Base-by-base conservation (phyloP, 176 grass and related monocot species). In the Olyra latifolia region DNA sequence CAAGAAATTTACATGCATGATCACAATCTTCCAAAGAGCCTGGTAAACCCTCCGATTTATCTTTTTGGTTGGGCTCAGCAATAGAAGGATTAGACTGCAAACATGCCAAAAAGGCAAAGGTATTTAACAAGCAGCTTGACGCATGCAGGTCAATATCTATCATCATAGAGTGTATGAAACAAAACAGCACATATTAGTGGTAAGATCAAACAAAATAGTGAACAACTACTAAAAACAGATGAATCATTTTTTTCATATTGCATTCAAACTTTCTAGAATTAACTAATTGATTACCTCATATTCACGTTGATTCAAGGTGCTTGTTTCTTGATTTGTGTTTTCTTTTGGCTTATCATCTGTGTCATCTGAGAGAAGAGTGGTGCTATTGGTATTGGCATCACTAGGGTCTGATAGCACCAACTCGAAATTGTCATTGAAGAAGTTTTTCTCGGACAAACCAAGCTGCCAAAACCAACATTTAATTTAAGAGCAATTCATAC, bases 301-400 rank as follows among this genome's bases (percentile, higher is more conserved):
- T 69, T 94, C 89, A 48, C 46, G 82, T 80, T 82, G 89, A 79
- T 90, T 92, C 28, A 62, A 86, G 24, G 78, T 69, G 47, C 76
- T 87, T 57, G 32, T 62, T 67, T 91, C 88, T 49, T 82, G 81
- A 83, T 95, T 84, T n/a, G 20, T 67, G 17, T 61, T 82, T 78
- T 91, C 90, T 78, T 87, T 88, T 66, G 79, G 84, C 81, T 75
- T 94, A 73, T 94, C 95, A 62, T 91, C 83, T 10, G 92, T 95
- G 70, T 98, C 92, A 41, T 94, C 92, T 5, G 90, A 95, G 25
- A 91, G 84, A 60, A 91, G 74, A 82, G 88, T 94, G 40, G 92
- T 82, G 46, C 92, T 98, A 54, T 89, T 98, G 42, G 92, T 98
- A 83, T 98, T 94, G 80, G 80, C 89, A 48, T 98, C 96, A 30